phyloP scores from a whole-genome alignment of 139 green algal genomes.

The Desmodesmus armatus region DNA sequence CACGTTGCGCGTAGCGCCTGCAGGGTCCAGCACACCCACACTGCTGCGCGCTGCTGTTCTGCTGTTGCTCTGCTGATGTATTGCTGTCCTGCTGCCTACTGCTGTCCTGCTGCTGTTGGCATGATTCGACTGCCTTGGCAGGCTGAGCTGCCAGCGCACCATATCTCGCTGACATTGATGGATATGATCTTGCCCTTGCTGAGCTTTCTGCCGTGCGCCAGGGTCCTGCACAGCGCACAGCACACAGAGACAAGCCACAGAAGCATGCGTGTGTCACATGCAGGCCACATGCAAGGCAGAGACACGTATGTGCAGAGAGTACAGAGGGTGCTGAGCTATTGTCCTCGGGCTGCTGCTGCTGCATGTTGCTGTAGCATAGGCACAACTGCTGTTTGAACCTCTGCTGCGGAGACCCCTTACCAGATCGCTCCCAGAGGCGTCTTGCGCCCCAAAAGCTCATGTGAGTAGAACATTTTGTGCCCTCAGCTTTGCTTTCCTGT shows the following conservation, averaged over 20 bases:
- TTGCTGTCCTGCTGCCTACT: not conserved
- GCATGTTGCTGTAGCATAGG: not conserved
- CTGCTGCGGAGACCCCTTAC: conserved; percentile 56
- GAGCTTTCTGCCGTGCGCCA: conserved; percentile 82
- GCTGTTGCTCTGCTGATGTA: not conserved
- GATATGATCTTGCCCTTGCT: conserved; percentile 71
- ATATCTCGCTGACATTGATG: conserved; percentile 73
- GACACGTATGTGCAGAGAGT: not conserved
- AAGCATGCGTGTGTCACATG: too few species aligned
- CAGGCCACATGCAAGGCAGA: not conserved
- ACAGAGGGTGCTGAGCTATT: not conserved
- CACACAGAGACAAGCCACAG: too few species aligned
- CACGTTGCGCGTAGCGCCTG: not conserved
- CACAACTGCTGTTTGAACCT: not conserved
- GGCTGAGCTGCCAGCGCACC: conserved; percentile 54
- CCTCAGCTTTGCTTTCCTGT: too few species aligned
- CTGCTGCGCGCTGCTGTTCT: not conserved
- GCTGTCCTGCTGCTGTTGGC: not conserved
- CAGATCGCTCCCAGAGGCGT: conserved; percentile 78
- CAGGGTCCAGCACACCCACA: not conserved
- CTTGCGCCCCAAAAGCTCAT: conserved; percentile 75
- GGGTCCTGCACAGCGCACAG: conserved; percentile 59
- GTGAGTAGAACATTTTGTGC: conserved; percentile 77
- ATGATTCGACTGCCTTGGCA: not conserved
- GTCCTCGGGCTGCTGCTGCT: not conserved